Evolutionary conservation across 228 moss, liverwort and hornwort genomes (phyloP), one percentile per base, ranked within the genome.

Genomic region (Sphagnum magellanicum): DNA sequence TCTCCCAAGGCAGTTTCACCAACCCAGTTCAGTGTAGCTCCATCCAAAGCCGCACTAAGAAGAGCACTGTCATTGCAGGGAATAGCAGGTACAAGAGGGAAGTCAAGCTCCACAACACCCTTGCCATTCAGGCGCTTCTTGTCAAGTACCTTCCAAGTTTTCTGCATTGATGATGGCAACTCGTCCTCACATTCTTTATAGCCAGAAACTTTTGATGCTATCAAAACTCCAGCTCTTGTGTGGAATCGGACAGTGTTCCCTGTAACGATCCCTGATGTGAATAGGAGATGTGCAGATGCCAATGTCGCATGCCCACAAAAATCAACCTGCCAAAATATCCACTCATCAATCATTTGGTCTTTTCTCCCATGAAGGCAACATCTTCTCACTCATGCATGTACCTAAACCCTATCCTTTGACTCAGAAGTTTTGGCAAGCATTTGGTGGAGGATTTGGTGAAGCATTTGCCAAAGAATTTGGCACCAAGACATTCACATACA

Each of bases 301-400:
- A 97, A 72, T 49, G 97, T 93, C 65, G 79, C 97, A 73, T 97
- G 97, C 67, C 97, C 97, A 79, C 97, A 97, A 51, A 93, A 78
- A 47, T 88, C 85, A 75, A 97, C 77, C 90, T 95, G 86, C 55
- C 9, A 75, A 79, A 66, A 77, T 50, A 8, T 49, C 4, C 65
- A 17, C 15, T 73, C 77, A 63, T 71, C 47, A 75, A 62, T 48
- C 55, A 55, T 12, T 32, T 32, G 32, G 32, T 32, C 32, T 32
- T 32, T 32, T 32, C 32, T 32, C 32, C 32, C 32, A 32, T 32
- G 32, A 32, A 32, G 2, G 32, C 32, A 32, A 32, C 32, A 32
- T 32, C 32, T 32, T 32, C 32, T 32, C 32, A 32, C 32, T 32
- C 32, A 3, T 32, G 32, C 32, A 32, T 32, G 32, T 32, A 32